Conservation (phyloP, 2,329 filamentous ascomycete species). For the Pyrenochaeta sp. region DNA sequence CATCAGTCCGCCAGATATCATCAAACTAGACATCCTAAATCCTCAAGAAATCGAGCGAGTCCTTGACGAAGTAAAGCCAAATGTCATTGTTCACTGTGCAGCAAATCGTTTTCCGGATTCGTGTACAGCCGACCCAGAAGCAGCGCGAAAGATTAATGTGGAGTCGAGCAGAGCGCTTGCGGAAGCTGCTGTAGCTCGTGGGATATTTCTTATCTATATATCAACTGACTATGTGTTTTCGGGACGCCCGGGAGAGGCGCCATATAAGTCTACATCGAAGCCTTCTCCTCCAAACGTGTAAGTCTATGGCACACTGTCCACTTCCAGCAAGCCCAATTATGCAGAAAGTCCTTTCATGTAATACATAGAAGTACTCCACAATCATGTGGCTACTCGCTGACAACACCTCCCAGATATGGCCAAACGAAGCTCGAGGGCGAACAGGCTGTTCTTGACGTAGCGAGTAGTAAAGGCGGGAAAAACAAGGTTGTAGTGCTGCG, state of each 20-base stretch:
- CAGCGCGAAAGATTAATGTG: conserved; percentile 77
- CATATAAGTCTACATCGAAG: conserved; percentile 72
- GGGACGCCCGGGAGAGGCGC: conserved; percentile 78
- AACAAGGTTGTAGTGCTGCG: conserved; percentile 69
- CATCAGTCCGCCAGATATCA: conserved; percentile 72
- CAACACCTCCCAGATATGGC: conserved; percentile 61
- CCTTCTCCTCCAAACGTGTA: conserved; percentile 76
- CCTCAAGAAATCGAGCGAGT: conserved; percentile 55
- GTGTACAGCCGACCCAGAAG: conserved; percentile 80
- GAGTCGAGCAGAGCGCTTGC: conserved; percentile 74
- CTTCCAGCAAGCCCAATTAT: too few species aligned
- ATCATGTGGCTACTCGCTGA: conserved; percentile 1
- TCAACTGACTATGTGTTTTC: conserved; percentile 85
- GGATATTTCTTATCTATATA: conserved; percentile 75
- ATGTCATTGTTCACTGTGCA: conserved; percentile 87
- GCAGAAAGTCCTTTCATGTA: too few species aligned
- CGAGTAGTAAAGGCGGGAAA: conserved; percentile 26
- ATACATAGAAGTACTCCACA: too few species aligned
- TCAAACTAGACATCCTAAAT: conserved; percentile 62
- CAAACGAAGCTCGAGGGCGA: conserved; percentile 78
- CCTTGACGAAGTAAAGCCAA: conserved; percentile 66
- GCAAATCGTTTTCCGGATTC: conserved; percentile 89
- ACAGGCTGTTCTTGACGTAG: conserved; percentile 72
- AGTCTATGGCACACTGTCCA: neutral
- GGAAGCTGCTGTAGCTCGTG: conserved; percentile 67